Base-by-base conservation (phyloP, 352 stramenopile species). In the Thalassiosira hispida region DNA sequence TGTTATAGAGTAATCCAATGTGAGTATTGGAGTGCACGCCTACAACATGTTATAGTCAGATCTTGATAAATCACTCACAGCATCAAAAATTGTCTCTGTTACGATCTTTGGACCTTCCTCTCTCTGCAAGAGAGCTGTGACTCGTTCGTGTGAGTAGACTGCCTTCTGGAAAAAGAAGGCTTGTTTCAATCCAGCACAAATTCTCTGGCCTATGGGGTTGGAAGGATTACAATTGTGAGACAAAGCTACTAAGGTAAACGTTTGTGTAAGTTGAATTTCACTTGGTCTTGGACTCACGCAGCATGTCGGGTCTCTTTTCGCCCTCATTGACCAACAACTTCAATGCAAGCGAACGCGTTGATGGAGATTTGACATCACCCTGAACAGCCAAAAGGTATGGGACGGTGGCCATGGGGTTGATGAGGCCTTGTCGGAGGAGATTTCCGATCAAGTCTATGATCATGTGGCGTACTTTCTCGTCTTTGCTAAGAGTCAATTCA, bases 401-500 rank as follows among this genome's bases (percentile, higher is more conserved):
- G 12, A 94, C 83, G 61, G 84, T 89, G 59, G 93, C 82, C 62
- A 94, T 94, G 1, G 92, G 92, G 76, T 96, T 96, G 29, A 95
- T 83, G n/a, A 95, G 77, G 25, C 92, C 92, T 84, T 96, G 92
- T 11, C 92, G 83, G 23, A 95, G 77, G 5, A 96, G 78, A 59
- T 92, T 78, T 4, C 86, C 89, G 22, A 95, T 77, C 14, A 96
- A 84, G 20, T 94, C 79, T 18, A 95, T 75, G 6, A 87, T 80
- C 25, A 87, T 85, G 40, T 84, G 77, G 5, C 91, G 67, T 29
- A 95, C 80, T 65, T 83, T 85, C 22, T 81, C 74, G 40, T 94
- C 76, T 23, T 76, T 83, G 25, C 64, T 79, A 52, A 88, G 70
- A 22, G 83, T 91, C 78, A 96, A 82, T 63, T 89, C 75, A 68